Conservation (phyloP, 1,284 basidiomycete genomes). For the Cerrena zonata region DNA sequence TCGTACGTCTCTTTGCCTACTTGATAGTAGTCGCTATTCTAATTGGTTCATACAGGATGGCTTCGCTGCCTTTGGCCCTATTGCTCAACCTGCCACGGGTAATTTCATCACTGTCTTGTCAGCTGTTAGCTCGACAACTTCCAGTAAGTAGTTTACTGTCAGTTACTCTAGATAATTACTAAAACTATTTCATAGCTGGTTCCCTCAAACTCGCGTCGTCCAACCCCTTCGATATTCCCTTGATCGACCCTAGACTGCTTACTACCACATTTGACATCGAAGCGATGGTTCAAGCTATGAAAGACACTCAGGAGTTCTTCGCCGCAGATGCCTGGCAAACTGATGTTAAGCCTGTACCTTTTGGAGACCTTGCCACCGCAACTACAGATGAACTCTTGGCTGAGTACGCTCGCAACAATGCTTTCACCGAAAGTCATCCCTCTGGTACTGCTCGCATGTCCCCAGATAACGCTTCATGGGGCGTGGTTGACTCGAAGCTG, state of each 20-base stretch:
- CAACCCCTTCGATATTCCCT: conserved; percentile 15
- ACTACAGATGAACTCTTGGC: conserved; percentile 20
- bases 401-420: conserved; percentile 14
- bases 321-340: conserved; percentile 10
- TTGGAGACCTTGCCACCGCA: conserved; percentile 17
- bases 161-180: not conserved
- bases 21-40: not conserved
- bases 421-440: conserved; percentile 21
- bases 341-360: conserved; percentile 14
- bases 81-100: conserved; percentile 19
- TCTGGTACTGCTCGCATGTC: conserved; percentile 23
- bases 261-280: conserved; percentile 14
- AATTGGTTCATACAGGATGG: conserved; percentile 4
- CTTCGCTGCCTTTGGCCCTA: conserved; percentile 10
- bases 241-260: conserved; percentile 16
- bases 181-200: conserved; percentile 13
- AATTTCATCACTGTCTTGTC: conserved; percentile 24
- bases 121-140: conserved; percentile 28
- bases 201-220: conserved; percentile 16
- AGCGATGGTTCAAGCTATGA: conserved; percentile 16
- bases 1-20: conserved; percentile 8
- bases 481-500: conserved; percentile 27
- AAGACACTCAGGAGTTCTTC: conserved; percentile 13
- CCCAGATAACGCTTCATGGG: conserved; percentile 9
- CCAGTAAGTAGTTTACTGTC: conserved; percentile 24